A percentile compares a stretch with the other conserved stretches of the same genome.
These are phyloP conservation scores for Paecilomyces fulvus DNA, from an alignment of 2,329 filamentous ascomycete species.

Conservation along the genomic window DNA sequence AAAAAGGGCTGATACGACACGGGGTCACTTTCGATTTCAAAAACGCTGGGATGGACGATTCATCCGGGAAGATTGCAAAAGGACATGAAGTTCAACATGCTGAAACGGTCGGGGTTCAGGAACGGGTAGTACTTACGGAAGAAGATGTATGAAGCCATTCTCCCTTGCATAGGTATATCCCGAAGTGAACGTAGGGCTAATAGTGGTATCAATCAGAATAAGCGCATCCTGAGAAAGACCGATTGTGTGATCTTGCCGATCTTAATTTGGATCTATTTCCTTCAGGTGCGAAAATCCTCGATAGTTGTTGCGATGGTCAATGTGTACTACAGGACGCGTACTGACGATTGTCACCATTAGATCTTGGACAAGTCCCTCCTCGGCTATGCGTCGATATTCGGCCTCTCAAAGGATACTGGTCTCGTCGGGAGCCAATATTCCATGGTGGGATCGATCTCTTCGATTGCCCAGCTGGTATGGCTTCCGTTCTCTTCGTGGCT, in stretches of 20 bases:
- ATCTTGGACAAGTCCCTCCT: slow-evolving; percentile 53
- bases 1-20: not conserved
- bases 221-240: slow-evolving; percentile 52
- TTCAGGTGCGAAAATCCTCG: slow-evolving; percentile 21
- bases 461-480: slow-evolving; percentile 54
- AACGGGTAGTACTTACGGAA: not conserved
- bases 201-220: slow-evolving; percentile 23
- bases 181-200: not conserved
- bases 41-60: not conserved
- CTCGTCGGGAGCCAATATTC: slow-evolving; percentile 50
- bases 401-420: slow-evolving; percentile 41
- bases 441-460: slow-evolving; percentile 48
- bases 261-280: slow-evolving; percentile 39
- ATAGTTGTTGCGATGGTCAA: not conserved
- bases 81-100: not conserved
- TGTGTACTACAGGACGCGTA: not conserved
- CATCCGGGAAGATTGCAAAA: not conserved
- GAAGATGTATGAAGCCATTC: not conserved
- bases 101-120: not conserved
- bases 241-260: slow-evolving; percentile 49
- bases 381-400: slow-evolving; percentile 51
- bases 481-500: slow-evolving; percentile 52
- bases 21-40: not conserved
- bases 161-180: not conserved
- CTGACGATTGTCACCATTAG: not conserved